Evolutionary conservation across 2,329 filamentous ascomycete species (phyloP), one percentile per base, ranked within the genome.

Genomic region (Tolypocladium amazonense): DNA sequence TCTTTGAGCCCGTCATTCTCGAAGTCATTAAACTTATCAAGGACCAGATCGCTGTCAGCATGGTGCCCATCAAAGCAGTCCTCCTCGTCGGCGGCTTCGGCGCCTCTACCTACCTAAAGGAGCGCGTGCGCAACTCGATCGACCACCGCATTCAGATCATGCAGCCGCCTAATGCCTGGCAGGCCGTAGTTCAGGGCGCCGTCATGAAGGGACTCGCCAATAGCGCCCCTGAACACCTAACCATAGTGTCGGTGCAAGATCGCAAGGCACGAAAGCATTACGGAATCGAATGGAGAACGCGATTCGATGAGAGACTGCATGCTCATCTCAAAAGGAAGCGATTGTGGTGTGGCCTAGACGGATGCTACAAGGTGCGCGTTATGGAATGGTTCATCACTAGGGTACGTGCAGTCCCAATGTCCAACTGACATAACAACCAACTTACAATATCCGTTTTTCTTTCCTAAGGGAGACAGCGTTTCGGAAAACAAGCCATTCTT

Each of bases 41-140:
- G 60, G 70, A 75, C 25, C 77, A 80, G 62, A 77, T 79, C 57
- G 64, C 68, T 2, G 65, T 72, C 45, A 72, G 71, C 41, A 67
- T 70, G 11, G 69, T 72, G 4, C 71, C 73, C 35, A 72, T 78
- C 61, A 70, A 71, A 30, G 75, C 74, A 41, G 71, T 79, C 43
- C 68, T 80, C 4, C 67, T 80, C 6, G 76, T 79, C 30, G 77
- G 77, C 43, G 77, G 77, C 1, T 79, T 79, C 56, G 76, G 77
- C 15, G 69, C 71, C n/a, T 77, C 73, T n/a, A 72, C 70, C 55
- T 79, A 79, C 62, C 71, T 79, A 37, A 75, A 75, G 62, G 69
- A 76, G 62, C 68, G 74, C 18, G 65, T 81, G 11, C 67, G 70
- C 56, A 65, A 69, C 57, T 64, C 71, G 0, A 65, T 78, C 23